Percentiles rank a stretch among this genome's conserved stretches.
Conservation (phyloP, 2,329 filamentous ascomycete genomes). For the Didymella pomorum region DNA sequence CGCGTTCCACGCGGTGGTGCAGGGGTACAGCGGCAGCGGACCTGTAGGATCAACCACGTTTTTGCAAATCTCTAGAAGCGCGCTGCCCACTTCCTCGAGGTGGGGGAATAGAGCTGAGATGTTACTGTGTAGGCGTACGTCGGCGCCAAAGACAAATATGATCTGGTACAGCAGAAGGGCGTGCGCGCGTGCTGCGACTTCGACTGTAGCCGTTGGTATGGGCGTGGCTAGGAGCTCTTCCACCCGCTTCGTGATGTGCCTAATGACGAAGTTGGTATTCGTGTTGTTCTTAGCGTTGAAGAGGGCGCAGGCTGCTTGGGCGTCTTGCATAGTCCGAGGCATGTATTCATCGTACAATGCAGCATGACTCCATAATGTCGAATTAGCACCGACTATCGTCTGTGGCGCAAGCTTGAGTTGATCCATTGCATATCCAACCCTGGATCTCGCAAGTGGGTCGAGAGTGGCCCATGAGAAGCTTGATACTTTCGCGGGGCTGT, state of each 20-base stretch:
- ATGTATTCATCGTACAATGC: conserved; percentile 61
- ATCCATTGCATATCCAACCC: conserved; percentile 38
- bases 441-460: conserved; percentile 30
- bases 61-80: conserved; percentile 18
- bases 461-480: conserved; percentile 25
- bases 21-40: conserved; percentile 51
- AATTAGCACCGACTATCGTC: conserved; percentile 58
- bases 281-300: conserved; percentile 59
- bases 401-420: conserved; percentile 38
- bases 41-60: conserved; percentile 27
- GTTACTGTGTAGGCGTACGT: conserved; percentile 31
- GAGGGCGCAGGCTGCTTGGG: conserved; percentile 62
- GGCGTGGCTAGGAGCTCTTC: conserved; percentile 52
- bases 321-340: conserved; percentile 63
- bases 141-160: conserved; percentile 42
- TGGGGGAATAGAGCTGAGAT: conserved; percentile 28
- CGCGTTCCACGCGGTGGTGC: conserved; percentile 49
- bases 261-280: conserved; percentile 60
- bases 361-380: conserved; percentile 64
- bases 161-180: conserved; percentile 42
- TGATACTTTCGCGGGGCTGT: not conserved
- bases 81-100: conserved; percentile 25
- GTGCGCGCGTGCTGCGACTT: conserved; percentile 40
- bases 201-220: conserved; percentile 23
- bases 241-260: conserved; percentile 57